Conservation (phyloP, 768 basidiomycete species). For the Sarcomyxa edulis region DNA sequence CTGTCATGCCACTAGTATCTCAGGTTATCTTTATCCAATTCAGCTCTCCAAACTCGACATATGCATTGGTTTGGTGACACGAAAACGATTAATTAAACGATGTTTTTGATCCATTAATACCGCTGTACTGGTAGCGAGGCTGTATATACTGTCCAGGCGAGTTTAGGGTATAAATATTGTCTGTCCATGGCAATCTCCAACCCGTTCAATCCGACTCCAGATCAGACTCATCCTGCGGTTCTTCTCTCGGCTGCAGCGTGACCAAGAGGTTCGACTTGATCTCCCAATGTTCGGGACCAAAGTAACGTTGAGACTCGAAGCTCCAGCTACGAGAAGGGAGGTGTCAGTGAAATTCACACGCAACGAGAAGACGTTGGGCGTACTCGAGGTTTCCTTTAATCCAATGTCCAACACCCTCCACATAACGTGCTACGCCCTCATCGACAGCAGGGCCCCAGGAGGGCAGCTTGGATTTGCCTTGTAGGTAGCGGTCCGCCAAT, state of each 20-base stretch:
- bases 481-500: conserved; percentile 45
- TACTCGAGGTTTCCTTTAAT: conserved; percentile 58
- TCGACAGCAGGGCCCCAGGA: conserved; percentile 47
- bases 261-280: conserved; percentile 45
- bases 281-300: conserved; percentile 47
- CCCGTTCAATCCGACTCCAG: too few relatives aligned
- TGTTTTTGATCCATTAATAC: too few relatives aligned
- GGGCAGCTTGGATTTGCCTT: conserved; percentile 37
- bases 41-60: too few relatives aligned
- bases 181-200: too few relatives aligned
- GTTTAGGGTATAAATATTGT: too few relatives aligned
- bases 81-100: too few relatives aligned
- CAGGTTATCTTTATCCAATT: too few relatives aligned
- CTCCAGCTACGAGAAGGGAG: conserved; percentile 41
- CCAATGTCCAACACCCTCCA: conserved; percentile 56
- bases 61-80: too few relatives aligned
- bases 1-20: too few relatives aligned
- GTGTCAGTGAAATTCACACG: conserved; percentile 11
- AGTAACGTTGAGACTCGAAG: conserved; percentile 65
- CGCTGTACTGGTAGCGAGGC: too few relatives aligned
- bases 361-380: conserved; percentile 13
- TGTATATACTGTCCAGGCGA: too few relatives aligned
- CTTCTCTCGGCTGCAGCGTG: conserved; percentile 33
- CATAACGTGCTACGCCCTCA: conserved; percentile 43
- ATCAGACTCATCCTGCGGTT: conserved; percentile 27